Evolutionary conservation across 2,329 filamentous ascomycete genomes (phyloP), one percentile per base, ranked within the genome.

Genomic region (Pestalotiopsis sp.): DNA sequence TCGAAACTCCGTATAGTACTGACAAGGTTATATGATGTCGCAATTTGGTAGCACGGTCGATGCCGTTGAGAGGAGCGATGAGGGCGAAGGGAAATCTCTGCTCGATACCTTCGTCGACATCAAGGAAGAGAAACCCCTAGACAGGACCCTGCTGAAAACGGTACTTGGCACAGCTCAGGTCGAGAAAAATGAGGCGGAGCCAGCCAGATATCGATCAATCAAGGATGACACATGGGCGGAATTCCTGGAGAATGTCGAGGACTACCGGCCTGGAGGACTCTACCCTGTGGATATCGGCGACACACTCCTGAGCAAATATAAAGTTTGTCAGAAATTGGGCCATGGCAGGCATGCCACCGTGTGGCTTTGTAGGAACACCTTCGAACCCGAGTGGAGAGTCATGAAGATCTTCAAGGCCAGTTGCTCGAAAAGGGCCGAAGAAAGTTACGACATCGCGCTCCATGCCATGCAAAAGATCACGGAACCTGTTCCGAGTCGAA

Each of bases 321-420:
- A 68, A 48, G 63, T 68, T 17, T 44, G 58, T 40, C 57, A 63
- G 35, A 68, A 68, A 20, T 20, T 68, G 11, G 67, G 67, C n/a
- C 57, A 66, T 56, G 67, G 67, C 17, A 17, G 40, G 6, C 65
- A 55, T 22, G 48, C 38, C 24, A 63, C 62, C 24, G 61, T 67
- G 3, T 69, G 68, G 62, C 66, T 69, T 20, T 64, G 62, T 30
- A 44, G n/a, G 30, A 55, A 69, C 17, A 24, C 26, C 11, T 10
- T 62, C 39, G 48, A 13, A 3, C n/a, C 55, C 13, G n/a, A 40
- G 17, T 69, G 66, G 66, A 61, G 39, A 14, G 66, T 62, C 1
- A 48, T 67, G 9, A 67, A 66, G 57, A 63, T 67, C 17, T 58
- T 69, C n/a, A 48, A 55, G 26, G 44, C 66, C 20, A 24, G 35